A percentile compares a stretch with the other conserved stretches of the same genome.
phyloP scores from a whole-genome alignment of 2,329 filamentous ascomycete species.

The Xylaria arbuscula region DNA sequence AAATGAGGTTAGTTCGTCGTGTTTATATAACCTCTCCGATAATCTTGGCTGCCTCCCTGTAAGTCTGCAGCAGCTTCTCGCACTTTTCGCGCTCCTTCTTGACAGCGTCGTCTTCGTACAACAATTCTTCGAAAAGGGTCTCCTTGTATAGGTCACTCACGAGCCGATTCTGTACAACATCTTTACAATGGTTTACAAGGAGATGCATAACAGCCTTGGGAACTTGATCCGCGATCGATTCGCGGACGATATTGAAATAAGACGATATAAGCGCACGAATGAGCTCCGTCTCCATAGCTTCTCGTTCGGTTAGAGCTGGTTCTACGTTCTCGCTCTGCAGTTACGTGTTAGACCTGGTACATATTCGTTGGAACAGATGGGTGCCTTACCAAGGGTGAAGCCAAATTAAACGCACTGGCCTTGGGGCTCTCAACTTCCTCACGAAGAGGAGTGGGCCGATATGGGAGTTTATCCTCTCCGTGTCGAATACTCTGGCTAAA shows the following conservation, averaged over 20 bases:
- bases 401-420: conserved; percentile 55
- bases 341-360: conserved; percentile 36
- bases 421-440: conserved; percentile 54
- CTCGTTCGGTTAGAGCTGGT: conserved; percentile 91
- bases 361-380: conserved; percentile 22
- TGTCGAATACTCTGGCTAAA: conserved; percentile 86
- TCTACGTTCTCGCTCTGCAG: conserved; percentile 71
- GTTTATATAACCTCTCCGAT: conserved; percentile 90
- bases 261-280: conserved; percentile 96
- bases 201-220: conserved; percentile 99
- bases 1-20: not conserved
- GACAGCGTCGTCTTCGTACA: conserved; percentile 97
- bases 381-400: conserved; percentile 69
- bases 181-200: conserved; percentile 97
- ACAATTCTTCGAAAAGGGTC: conserved; percentile 85
- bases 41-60: conserved; percentile 97
- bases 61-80: conserved; percentile 93
- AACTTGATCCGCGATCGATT: conserved; percentile 98
- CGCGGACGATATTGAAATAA: conserved; percentile 98
- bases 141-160: conserved; percentile 97
- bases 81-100: conserved; percentile 99
- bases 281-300: conserved; percentile 96
- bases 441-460: conserved; percentile 59
- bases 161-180: conserved; percentile 95
- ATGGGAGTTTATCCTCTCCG: conserved; percentile 67